Percentiles rank a stretch among this genome's conserved stretches.
These are phyloP conservation scores for Penicillium polonicum DNA, from an alignment of 2,329 filamentous ascomycete species.

Conservation along the genomic window DNA sequence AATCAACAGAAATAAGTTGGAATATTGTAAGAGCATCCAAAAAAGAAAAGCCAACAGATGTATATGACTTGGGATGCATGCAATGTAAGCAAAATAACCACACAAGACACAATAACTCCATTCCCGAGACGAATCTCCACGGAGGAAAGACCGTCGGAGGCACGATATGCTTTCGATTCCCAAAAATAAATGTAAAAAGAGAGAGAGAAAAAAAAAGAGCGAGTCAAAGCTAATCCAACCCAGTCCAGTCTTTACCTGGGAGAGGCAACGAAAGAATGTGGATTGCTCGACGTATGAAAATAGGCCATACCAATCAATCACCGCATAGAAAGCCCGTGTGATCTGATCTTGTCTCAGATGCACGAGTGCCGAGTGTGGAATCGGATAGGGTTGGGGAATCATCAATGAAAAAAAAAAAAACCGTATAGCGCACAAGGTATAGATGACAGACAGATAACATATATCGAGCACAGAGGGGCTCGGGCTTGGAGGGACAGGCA, in stretches of 20 bases:
- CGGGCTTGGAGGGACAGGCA: neutral
- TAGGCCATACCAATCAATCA: neutral
- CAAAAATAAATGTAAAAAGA: neutral
- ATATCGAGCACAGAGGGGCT: neutral
- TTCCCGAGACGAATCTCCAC: neutral
- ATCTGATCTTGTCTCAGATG: neutral
- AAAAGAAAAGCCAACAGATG: neutral
- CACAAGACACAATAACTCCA: slow-evolving; percentile 1
- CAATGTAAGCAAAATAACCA: neutral
- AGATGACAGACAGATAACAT: slow-evolving; percentile 3
- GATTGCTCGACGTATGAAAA: neutral
- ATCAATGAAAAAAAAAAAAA: slow-evolving; percentile 4
- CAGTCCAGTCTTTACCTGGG: neutral
- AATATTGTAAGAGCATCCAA: neutral
- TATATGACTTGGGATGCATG: neutral
- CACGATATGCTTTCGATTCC: neutral
- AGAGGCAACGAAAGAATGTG: neutral
- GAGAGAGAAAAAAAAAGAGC: neutral
- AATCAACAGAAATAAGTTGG: neutral
- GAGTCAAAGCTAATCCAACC: neutral
- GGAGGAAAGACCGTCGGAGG: neutral
- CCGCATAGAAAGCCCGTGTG: neutral
- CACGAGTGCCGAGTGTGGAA: neutral
- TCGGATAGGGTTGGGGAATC: slow-evolving; percentile 3
- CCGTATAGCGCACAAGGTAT: slow-evolving; percentile 4